These are phyloP conservation scores for Auricularia sp. DNA, from an alignment of 768 basidiomycete genomes.

Conservation along the genomic window DNA sequence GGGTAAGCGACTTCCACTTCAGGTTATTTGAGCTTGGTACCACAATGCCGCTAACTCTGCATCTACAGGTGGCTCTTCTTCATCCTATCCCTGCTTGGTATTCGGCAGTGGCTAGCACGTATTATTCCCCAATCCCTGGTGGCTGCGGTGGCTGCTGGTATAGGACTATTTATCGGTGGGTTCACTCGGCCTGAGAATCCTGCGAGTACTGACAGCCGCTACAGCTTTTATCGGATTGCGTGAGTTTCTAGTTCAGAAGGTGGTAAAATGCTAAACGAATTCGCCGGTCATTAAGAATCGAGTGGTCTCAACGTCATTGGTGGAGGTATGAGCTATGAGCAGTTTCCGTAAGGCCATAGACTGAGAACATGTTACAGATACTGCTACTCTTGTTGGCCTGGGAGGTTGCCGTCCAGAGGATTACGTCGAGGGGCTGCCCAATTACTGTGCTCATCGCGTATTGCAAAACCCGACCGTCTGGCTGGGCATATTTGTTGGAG, in stretches of 20 bases:
- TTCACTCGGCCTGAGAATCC: slow-evolving; percentile 11
- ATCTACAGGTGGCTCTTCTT: slow-evolving; percentile 67
- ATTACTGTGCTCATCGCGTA: slow-evolving; percentile 55
- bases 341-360: background rate
- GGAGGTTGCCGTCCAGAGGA: slow-evolving; percentile 63
- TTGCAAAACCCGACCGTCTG: slow-evolving; percentile 72
- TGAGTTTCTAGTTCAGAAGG: slow-evolving; percentile 19
- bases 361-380: slow-evolving; percentile 19
- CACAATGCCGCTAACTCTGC: no score
- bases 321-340: slow-evolving; percentile 27
- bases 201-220: background rate
- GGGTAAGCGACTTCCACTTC: slow-evolving; percentile 37
- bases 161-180: slow-evolving; percentile 78
- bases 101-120: slow-evolving; percentile 83
- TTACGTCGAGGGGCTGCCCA: slow-evolving; percentile 36
- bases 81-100: slow-evolving; percentile 64
- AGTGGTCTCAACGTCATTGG: slow-evolving; percentile 68
- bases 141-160: slow-evolving; percentile 76
- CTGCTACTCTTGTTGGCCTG: slow-evolving; percentile 58
- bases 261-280: slow-evolving; percentile 2
- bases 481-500: slow-evolving; percentile 81
- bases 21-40: no score
- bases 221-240: slow-evolving; percentile 58
- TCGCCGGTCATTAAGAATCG: slow-evolving; percentile 25
- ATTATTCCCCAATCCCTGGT: slow-evolving; percentile 84